These are phyloP conservation scores for Penicillium lividum DNA, from an alignment of 495 filamentous ascomycete species.

Conservation along the genomic window DNA sequence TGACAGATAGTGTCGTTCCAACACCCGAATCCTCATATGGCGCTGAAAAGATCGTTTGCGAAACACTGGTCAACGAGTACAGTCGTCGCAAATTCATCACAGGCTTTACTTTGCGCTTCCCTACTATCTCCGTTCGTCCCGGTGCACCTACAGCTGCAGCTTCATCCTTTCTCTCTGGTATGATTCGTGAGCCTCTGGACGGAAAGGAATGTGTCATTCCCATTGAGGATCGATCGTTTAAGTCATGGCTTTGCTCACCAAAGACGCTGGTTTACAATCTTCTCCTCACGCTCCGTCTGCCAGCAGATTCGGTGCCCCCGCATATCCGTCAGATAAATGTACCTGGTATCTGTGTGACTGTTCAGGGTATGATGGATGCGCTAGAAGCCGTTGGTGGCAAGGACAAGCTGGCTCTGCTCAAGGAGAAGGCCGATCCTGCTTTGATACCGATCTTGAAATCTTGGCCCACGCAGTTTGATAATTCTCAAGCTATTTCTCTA, in stretches of 20 bases:
- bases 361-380: slow-evolving; percentile 72
- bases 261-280: slow-evolving; percentile 65
- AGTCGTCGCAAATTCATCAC: slow-evolving; percentile 65
- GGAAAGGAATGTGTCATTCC: slow-evolving; percentile 65
- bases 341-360: slow-evolving; percentile 67
- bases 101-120: slow-evolving; percentile 66
- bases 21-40: slow-evolving; percentile 72
- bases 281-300: slow-evolving; percentile 56
- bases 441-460: slow-evolving; percentile 65
- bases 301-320: slow-evolving; percentile 47
- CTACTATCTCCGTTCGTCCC: slow-evolving; percentile 69
- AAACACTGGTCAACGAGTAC: slow-evolving; percentile 71
- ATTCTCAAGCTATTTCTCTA: slow-evolving; percentile 53
- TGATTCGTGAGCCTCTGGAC: slow-evolving; percentile 62
- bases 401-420: slow-evolving; percentile 61
- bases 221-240: slow-evolving; percentile 57
- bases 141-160: slow-evolving; percentile 70
- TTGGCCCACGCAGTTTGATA: slow-evolving; percentile 71
- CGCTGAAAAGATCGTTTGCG: slow-evolving; percentile 71
- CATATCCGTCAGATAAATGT: slow-evolving; percentile 67
- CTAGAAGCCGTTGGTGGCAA: slow-evolving; percentile 65
- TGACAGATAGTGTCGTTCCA: slow-evolving; percentile 57
- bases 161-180: slow-evolving; percentile 68
- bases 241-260: slow-evolving; percentile 65
- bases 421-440: slow-evolving; percentile 59